Evolutionary conservation across 139 green algal species (phyloP).

Genomic region (Coelastrella sp.): DNA sequence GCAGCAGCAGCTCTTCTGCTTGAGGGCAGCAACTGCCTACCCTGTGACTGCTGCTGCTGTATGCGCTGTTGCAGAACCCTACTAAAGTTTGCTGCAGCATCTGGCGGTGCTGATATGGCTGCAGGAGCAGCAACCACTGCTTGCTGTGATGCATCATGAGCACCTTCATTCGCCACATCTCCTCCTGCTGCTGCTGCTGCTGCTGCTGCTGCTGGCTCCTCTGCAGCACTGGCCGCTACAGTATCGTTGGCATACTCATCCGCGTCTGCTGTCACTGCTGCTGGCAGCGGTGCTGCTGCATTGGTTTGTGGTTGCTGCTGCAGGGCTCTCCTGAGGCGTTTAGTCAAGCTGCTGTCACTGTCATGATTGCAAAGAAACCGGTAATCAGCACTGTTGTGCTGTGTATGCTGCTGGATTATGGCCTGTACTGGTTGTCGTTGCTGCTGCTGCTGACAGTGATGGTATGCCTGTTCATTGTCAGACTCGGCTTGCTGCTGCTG

Average conservation of each 20-base stretch:
- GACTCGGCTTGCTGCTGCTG: background rate
- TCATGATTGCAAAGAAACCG: background rate
- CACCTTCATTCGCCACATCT: no score
- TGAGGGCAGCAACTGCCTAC: background rate
- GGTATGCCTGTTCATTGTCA: background rate
- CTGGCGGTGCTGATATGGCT: slow-evolving; percentile 28
- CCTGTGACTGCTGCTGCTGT: slow-evolving; percentile 14
- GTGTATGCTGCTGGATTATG: background rate
- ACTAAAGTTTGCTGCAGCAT: slow-evolving; percentile 8
- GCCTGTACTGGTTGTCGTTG: background rate
- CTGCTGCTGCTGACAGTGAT: background rate
- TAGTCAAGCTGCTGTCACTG: slow-evolving; percentile 3
- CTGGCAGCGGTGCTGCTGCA: background rate
- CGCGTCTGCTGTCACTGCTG: background rate
- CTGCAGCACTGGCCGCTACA: slow-evolving; percentile 10
- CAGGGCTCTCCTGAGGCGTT: background rate
- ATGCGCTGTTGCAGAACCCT: background rate
- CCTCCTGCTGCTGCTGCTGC: slow-evolving; percentile 34
- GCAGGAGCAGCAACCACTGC: background rate
- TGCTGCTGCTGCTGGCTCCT: slow-evolving; percentile 15
- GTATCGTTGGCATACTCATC: no score
- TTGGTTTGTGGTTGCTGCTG: no score
- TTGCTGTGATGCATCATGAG: no score
- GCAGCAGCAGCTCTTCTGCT: background rate
- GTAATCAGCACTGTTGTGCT: background rate